Evolutionary conservation across 441 rosid species (phyloP).

Genomic region (Corymbia citriodora): DNA sequence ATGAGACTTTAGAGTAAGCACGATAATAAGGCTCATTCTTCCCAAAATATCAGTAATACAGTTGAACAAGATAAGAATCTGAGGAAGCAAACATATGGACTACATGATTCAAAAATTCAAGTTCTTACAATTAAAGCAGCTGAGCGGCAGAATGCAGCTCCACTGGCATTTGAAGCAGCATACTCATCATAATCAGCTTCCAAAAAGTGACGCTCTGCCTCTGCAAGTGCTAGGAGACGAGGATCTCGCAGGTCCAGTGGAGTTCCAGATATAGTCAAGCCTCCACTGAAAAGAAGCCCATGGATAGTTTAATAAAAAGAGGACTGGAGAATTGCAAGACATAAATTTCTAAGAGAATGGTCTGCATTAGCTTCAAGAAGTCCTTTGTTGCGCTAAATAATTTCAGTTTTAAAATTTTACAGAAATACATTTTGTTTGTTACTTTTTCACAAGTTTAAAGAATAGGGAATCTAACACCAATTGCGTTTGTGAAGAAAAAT

Average conservation of each 20-base stretch:
- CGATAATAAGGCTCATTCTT: background rate
- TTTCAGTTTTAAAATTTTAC: background rate
- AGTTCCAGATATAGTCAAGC: slow-evolving; percentile 92
- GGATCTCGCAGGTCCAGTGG: slow-evolving; percentile 79
- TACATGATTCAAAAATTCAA: background rate
- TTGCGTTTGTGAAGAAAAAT: background rate
- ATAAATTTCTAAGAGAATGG: background rate
- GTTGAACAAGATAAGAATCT: background rate
- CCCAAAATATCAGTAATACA: background rate
- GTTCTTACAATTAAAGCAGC: slow-evolving; percentile 80
- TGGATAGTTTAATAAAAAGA: background rate
- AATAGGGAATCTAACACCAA: background rate
- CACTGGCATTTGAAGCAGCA: slow-evolving; percentile 79
- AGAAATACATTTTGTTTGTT: background rate
- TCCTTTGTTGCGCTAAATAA: background rate
- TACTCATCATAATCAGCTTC: slow-evolving; percentile 86
- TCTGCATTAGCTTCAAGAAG: background rate
- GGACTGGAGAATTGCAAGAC: background rate
- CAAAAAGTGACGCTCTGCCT: slow-evolving; percentile 78
- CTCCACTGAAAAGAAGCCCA: slow-evolving; percentile 52
- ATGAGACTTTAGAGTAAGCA: background rate
- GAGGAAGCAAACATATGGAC: background rate
- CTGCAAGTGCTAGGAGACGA: slow-evolving; percentile 82
- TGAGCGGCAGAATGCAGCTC: slow-evolving; percentile 94
- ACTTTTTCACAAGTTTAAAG: background rate